Evolutionary conservation across 257 asterid species (phyloP).

Genomic region (Apocynum venetum): DNA sequence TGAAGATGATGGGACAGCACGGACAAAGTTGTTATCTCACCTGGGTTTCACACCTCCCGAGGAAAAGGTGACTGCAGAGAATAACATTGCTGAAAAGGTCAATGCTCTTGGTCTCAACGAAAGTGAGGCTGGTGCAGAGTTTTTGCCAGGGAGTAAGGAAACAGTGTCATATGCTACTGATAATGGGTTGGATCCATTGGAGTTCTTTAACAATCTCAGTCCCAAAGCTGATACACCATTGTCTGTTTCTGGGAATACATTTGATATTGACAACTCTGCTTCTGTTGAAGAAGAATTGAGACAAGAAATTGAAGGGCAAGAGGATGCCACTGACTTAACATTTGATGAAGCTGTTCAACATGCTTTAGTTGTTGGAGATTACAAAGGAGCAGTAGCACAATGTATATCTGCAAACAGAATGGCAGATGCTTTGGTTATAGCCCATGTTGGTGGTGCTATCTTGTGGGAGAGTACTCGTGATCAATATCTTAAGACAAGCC

Average conservation of each 20-base stretch:
- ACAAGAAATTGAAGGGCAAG: slow-evolving; percentile 49
- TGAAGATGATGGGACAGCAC: slow-evolving; percentile 87
- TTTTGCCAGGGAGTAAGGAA: slow-evolving; percentile 39
- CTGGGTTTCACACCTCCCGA: slow-evolving; percentile 81
- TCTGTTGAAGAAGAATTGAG: slow-evolving; percentile 36
- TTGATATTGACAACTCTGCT: slow-evolving; percentile 37
- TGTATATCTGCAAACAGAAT: slow-evolving; percentile 76
- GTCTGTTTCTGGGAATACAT: slow-evolving; percentile 51
- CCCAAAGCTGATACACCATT: slow-evolving; percentile 83
- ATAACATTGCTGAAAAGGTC: slow-evolving; percentile 57
- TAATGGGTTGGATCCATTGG: slow-evolving; percentile 63
- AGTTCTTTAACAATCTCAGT: slow-evolving; percentile 84
- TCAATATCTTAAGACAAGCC: slow-evolving; percentile 73
- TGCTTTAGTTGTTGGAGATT: slow-evolving; percentile 89
- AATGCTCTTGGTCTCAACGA: slow-evolving; percentile 57
- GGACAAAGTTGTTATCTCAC: slow-evolving; percentile 86
- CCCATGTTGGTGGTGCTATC: slow-evolving; percentile 78
- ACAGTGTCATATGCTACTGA: slow-evolving; percentile 44
- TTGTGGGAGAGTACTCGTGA: slow-evolving; percentile 88
- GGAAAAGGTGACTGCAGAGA: slow-evolving; percentile 38
- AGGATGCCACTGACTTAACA: slow-evolving; percentile 62
- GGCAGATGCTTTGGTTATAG: slow-evolving; percentile 96
- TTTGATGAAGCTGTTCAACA: slow-evolving; percentile 92
- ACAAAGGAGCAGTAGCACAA: slow-evolving; percentile 85
- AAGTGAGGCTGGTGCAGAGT: slow-evolving; percentile 42